A percentile compares a stretch with the other conserved stretches of the same genome.
Conservation (phyloP, 2,329 filamentous ascomycete species). For the Paradendryphiella salina region DNA sequence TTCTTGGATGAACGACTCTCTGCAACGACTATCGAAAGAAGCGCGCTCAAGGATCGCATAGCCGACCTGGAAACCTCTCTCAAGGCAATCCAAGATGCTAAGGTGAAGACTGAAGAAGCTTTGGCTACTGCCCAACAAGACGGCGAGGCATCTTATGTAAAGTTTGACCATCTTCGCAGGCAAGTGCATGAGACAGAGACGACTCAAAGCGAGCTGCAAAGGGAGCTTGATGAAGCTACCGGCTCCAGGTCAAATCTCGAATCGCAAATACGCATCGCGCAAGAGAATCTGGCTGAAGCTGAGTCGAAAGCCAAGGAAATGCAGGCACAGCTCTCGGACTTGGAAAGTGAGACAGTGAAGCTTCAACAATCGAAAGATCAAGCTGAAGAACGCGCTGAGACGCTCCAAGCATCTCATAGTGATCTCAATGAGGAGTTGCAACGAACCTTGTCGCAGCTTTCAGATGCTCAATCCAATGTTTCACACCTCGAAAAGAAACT, state of each 20-base stretch:
- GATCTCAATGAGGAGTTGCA: constrained; percentile 21
- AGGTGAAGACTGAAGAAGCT: constrained; percentile 11
- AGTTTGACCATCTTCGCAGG: constrained; percentile 15
- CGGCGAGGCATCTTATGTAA: constrained; percentile 14
- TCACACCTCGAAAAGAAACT: constrained; percentile 15
- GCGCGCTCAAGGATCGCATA: constrained; percentile 13
- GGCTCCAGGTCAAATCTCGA: constrained; percentile 11
- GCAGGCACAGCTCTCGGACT: constrained; percentile 15
- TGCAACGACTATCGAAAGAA: constrained; percentile 13
- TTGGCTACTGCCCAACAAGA: constrained; percentile 11
- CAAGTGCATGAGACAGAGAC: constrained; percentile 8
- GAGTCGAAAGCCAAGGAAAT: constrained; percentile 16
- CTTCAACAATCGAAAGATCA: constrained; percentile 25
- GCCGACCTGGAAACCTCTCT: constrained; percentile 22
- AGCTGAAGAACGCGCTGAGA: constrained; percentile 22
- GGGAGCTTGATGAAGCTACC: constrained; percentile 8
- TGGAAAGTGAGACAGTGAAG: constrained; percentile 22
- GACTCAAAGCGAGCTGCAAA: constrained; percentile 14
- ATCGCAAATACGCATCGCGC: constrained; percentile 12
- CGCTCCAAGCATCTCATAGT: constrained; percentile 18
- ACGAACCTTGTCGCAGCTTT: constrained; percentile 22
- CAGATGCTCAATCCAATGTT: constrained; percentile 15
- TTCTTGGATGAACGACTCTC: constrained; percentile 15
- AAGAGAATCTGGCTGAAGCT: constrained; percentile 13
- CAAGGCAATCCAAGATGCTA: constrained; percentile 6